These are phyloP conservation scores for Elsinoe perseae DNA, from an alignment of 2,329 filamentous ascomycete species.

Conservation along the genomic window DNA sequence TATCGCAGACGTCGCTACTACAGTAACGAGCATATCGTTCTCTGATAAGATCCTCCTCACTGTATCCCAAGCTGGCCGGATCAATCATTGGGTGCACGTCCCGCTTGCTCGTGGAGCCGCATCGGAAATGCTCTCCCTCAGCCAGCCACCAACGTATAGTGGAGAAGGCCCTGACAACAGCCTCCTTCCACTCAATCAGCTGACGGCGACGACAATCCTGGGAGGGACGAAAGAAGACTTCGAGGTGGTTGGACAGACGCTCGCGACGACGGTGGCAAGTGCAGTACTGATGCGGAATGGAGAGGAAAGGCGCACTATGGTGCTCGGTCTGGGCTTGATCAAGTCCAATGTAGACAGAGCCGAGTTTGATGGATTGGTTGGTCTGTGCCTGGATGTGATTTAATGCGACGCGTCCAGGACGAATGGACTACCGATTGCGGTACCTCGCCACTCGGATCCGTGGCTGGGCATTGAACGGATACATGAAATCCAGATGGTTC, in stretches of 20 bases:
- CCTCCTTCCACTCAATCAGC: slow-evolving; percentile 67
- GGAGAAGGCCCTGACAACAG: slow-evolving; percentile 37
- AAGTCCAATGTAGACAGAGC: slow-evolving; percentile 34
- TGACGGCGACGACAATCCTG: slow-evolving; percentile 80
- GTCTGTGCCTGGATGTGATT: slow-evolving; percentile 22
- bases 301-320: slow-evolving; percentile 50
- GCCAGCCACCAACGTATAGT: slow-evolving; percentile 47
- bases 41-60: slow-evolving; percentile 87
- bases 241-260: slow-evolving; percentile 68
- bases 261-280: slow-evolving; percentile 82
- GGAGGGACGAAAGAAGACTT: slow-evolving; percentile 78
- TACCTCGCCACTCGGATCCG: neutral
- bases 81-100: slow-evolving; percentile 93
- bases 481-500: neutral
- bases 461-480: neutral
- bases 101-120: slow-evolving; percentile 59
- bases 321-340: slow-evolving; percentile 52
- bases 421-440: neutral
- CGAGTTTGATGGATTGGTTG: slow-evolving; percentile 35
- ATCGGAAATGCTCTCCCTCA: slow-evolving; percentile 52
- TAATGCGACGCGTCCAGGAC: neutral
- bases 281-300: slow-evolving; percentile 65
- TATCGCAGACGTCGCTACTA: slow-evolving; percentile 62
- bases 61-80: slow-evolving; percentile 71
- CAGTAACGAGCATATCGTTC: slow-evolving; percentile 66